Conservation (phyloP, 176 grass and related monocot genomes). For the Lolium perenne region DNA sequence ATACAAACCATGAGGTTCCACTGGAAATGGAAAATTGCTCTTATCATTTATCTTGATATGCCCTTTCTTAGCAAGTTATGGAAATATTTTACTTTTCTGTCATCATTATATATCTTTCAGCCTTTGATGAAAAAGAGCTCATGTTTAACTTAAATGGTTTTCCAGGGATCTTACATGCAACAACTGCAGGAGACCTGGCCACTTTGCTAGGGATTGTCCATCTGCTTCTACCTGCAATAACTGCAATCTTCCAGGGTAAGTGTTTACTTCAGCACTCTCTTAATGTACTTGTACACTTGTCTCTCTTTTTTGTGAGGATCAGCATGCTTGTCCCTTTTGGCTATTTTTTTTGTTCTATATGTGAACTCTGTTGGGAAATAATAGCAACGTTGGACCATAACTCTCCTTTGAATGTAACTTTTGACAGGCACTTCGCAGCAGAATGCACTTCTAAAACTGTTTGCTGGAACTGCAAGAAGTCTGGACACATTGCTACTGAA, state of each 20-base stretch:
- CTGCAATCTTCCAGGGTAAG: slow-evolving; percentile 83
- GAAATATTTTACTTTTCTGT: not conserved
- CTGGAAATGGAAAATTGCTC: slow-evolving; percentile 5
- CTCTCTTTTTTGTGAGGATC: not conserved
- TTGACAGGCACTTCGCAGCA: slow-evolving; percentile 71
- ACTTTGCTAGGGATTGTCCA: slow-evolving; percentile 82
- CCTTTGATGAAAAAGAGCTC: not conserved
- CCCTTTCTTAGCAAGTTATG: not conserved
- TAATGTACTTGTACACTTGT: not conserved
- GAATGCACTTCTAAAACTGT: slow-evolving; percentile 75
- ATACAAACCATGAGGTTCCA: not conserved
- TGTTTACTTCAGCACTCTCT: slow-evolving; percentile 1
- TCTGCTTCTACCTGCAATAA: slow-evolving; percentile 82
- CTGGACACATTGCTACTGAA: slow-evolving; percentile 76
- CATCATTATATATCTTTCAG: slow-evolving; percentile 25
- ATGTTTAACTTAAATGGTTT: slow-evolving; percentile 34
- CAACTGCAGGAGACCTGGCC: slow-evolving; percentile 87
- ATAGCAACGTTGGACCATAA: slow-evolving; percentile 14
- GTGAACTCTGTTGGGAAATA: slow-evolving; percentile 14
- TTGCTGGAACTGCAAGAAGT: slow-evolving; percentile 96
- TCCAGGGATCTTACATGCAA: slow-evolving; percentile 81
- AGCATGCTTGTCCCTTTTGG: slow-evolving; percentile 8
- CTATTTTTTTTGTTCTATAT: slow-evolving; percentile 26
- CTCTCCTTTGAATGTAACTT: not conserved
- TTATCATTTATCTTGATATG: slow-evolving; percentile 2